These are phyloP conservation scores for Aspergillus baeticus DNA, from an alignment of 495 filamentous ascomycete species.

Conservation along the genomic window DNA sequence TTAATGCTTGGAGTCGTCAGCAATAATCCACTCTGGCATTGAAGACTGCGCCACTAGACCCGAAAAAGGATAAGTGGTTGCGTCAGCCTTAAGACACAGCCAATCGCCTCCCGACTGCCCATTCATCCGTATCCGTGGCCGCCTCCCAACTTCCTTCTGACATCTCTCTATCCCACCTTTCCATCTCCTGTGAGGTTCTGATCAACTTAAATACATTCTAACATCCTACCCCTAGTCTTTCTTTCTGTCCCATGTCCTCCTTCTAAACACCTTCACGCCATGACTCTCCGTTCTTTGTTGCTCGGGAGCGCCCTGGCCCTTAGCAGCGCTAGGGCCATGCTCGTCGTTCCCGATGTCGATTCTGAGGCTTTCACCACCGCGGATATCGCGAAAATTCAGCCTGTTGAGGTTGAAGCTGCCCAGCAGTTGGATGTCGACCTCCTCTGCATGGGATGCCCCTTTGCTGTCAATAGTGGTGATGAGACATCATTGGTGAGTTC, in stretches of 20 bases:
- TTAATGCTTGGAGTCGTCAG: too few relatives aligned
- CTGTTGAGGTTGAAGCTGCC: slow-evolving; percentile 28
- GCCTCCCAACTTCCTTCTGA: not conserved
- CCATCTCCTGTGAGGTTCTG: not conserved
- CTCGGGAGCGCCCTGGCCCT: slow-evolving; percentile 42
- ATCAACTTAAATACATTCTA: not conserved
- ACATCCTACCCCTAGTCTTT: not conserved
- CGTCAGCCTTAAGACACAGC: slow-evolving; percentile 1
- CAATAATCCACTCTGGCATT: too few relatives aligned
- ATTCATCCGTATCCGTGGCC: not conserved
- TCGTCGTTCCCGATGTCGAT: slow-evolving; percentile 45
- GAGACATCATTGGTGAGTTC: slow-evolving; percentile 38
- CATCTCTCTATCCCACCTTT: not conserved
- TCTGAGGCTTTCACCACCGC: slow-evolving; percentile 25
- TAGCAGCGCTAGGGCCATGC: slow-evolving; percentile 44
- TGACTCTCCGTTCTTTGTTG: slow-evolving; percentile 44
- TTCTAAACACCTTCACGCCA: slow-evolving; percentile 22
- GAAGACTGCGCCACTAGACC: not conserved
- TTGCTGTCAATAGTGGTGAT: slow-evolving; percentile 39
- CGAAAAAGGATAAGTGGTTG: not conserved
- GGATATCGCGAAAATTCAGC: slow-evolving; percentile 28
- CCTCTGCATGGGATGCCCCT: slow-evolving; percentile 48
- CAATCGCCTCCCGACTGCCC: not conserved
- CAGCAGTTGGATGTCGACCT: slow-evolving; percentile 36
- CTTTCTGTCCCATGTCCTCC: slow-evolving; percentile 7